phyloP scores from a whole-genome alignment of 2,329 filamentous ascomycete species.

The Mycosphaerella sp. region DNA sequence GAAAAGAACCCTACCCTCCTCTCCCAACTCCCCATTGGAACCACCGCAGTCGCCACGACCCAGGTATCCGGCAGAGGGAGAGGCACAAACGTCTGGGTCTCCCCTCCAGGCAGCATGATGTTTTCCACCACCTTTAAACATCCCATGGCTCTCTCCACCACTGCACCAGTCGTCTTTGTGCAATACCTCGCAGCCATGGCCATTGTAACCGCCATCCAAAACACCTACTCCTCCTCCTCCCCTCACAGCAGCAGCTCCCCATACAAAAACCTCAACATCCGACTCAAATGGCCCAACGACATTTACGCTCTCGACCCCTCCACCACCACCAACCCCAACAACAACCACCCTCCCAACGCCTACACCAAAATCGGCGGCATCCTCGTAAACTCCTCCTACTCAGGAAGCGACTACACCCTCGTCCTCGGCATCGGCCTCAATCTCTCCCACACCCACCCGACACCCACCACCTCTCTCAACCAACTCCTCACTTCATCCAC shows the following conservation, averaged over 20 bases:
- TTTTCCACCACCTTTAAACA: slow-evolving; percentile 88
- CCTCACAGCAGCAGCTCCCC: slow-evolving; percentile 37
- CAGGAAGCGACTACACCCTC: slow-evolving; percentile 68
- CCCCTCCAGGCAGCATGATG: slow-evolving; percentile 76
- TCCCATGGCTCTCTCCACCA: slow-evolving; percentile 61
- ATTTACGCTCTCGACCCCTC: slow-evolving; percentile 48
- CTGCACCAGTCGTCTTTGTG: slow-evolving; percentile 80
- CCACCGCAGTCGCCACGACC: slow-evolving; percentile 78
- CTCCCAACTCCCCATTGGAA: slow-evolving; percentile 70
- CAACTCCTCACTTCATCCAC: slow-evolving; percentile 83
- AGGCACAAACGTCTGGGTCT: slow-evolving; percentile 90
- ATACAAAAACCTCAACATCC: slow-evolving; percentile 70
- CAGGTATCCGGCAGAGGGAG: slow-evolving; percentile 84
- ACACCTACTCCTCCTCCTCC: slow-evolving; percentile 43
- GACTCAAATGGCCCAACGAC: slow-evolving; percentile 97
- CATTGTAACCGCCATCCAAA: slow-evolving; percentile 72
- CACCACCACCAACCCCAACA: slow-evolving; percentile 55
- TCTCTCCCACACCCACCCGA: slow-evolving; percentile 79
- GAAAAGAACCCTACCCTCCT: slow-evolving; percentile 86
- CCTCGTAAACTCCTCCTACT: slow-evolving; percentile 80
- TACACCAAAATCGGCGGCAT: slow-evolving; percentile 94
- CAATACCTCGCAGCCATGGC: slow-evolving; percentile 90
- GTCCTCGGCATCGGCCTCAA: slow-evolving; percentile 81
- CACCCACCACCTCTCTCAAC: slow-evolving; percentile 65
- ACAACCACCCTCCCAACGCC: not conserved